Conservation (phyloP, 768 basidiomycete species). For the Botryobasidium botryosum region DNA sequence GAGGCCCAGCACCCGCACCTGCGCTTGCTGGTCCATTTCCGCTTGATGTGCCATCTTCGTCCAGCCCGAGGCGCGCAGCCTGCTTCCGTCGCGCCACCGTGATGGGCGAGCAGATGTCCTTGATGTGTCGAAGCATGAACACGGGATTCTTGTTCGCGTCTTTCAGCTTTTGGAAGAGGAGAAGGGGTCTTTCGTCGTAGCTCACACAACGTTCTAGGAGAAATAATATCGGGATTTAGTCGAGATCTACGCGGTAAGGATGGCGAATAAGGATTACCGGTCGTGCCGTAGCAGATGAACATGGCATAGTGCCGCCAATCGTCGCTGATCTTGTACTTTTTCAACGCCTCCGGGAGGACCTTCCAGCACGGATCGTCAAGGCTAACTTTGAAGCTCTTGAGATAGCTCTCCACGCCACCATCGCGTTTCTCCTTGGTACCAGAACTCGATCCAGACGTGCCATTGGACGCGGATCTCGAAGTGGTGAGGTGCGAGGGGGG, state of each 20-base stretch:
- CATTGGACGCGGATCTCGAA: no score
- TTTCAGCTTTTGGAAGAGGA: conserved; percentile 94
- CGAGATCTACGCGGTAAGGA: no score
- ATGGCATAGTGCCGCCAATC: conserved; percentile 99
- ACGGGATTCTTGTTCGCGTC: conserved; percentile 96
- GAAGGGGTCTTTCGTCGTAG: conserved; percentile 93
- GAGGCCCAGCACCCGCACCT: conserved; percentile 3
- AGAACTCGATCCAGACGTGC: no score
- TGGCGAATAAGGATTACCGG: conserved; percentile 64
- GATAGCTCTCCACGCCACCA: conserved; percentile 1
- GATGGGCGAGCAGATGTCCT: conserved; percentile 93
- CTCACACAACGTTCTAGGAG: conserved; percentile 78
- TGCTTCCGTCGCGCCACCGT: conserved; percentile 95
- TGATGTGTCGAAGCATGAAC: conserved; percentile 95
- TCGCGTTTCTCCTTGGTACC: no score
- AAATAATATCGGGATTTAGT: conserved; percentile 48
- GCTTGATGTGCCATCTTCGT: conserved; percentile 5
- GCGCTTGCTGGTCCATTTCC: conserved; percentile 5
- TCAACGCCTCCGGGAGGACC: conserved; percentile 90
- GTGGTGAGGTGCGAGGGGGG: no score
- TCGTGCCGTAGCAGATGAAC: conserved; percentile 95
- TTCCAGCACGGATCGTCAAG: conserved; percentile 98
- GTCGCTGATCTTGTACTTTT: conserved; percentile 98
- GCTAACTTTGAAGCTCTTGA: conserved; percentile 94
- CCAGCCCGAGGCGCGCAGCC: conserved; percentile 36